Percentiles rank a stretch among this genome's conserved stretches.
Conservation (phyloP, 1,139 yeast species). For the Magnusiomyces paraingens region DNA sequence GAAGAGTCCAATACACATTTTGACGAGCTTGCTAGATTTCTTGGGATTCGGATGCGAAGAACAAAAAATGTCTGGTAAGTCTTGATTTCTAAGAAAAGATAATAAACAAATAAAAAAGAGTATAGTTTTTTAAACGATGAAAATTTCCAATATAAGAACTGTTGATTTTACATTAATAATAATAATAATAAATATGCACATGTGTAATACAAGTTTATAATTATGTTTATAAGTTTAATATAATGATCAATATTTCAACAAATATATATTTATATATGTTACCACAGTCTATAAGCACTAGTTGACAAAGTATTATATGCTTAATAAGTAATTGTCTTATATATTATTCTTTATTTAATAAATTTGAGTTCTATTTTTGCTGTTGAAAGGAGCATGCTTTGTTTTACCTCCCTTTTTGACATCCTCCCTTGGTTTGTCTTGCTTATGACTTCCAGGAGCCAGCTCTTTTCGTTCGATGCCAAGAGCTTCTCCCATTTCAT, state of each 20-base stretch:
- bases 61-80: constrained; percentile 45
- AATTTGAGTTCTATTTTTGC: background rate
- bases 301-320: background rate
- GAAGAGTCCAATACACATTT: constrained; percentile 47
- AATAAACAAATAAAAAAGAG: background rate
- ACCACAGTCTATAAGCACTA: background rate
- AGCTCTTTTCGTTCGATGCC: constrained; percentile 4
- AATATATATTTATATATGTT: background rate
- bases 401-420: background rate
- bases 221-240: too few relatives aligned
- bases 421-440: background rate
- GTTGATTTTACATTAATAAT: too few relatives aligned
- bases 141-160: too few relatives aligned
- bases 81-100: too few relatives aligned
- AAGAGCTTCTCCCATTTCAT: constrained; percentile 19
- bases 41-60: constrained; percentile 57
- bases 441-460: background rate
- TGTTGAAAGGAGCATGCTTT: background rate
- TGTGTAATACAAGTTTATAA: too few relatives aligned
- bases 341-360: background rate
- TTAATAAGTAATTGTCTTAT: background rate
- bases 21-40: constrained; percentile 59
- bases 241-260: too few relatives aligned
- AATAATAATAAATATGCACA: too few relatives aligned
- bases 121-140: too few relatives aligned